Percentiles rank a stretch among this genome's conserved stretches.
phyloP scores from a whole-genome alignment of 2,329 filamentous ascomycete genomes.

The Fusarium sambucinum region DNA sequence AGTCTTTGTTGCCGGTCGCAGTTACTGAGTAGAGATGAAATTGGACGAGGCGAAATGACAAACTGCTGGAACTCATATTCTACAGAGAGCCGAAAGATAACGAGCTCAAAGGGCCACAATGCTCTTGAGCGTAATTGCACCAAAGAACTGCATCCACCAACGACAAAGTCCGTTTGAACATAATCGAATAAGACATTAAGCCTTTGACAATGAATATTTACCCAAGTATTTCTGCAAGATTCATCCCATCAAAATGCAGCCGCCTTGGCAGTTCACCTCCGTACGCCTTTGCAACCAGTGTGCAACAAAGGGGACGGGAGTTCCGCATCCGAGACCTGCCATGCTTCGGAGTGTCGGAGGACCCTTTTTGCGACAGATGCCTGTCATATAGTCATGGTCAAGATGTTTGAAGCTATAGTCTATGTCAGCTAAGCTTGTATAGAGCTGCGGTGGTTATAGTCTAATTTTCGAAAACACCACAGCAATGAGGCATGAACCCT shows the following conservation, averaged over 20 bases:
- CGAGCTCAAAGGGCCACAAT: neutral
- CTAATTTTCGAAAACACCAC: slow-evolving; percentile 11
- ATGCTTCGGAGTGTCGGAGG: slow-evolving; percentile 16
- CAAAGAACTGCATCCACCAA: neutral
- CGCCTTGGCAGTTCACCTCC: neutral
- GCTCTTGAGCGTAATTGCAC: neutral
- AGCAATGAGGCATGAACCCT: slow-evolving; percentile 7
- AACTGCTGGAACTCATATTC: neutral
- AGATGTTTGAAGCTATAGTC: slow-evolving; percentile 10
- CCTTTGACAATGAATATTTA: too few relatives aligned
- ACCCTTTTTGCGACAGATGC: slow-evolving; percentile 28
- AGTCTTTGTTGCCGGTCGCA: slow-evolving; percentile 31
- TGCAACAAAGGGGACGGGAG: slow-evolving; percentile 37
- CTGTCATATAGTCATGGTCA: slow-evolving; percentile 14
- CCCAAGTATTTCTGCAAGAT: neutral
- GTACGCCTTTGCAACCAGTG: neutral
- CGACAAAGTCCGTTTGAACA: neutral
- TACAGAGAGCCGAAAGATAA: neutral
- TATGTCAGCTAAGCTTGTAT: slow-evolving; percentile 7
- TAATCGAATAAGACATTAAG: neutral
- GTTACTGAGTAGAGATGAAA: slow-evolving; percentile 1
- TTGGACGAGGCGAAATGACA: neutral
- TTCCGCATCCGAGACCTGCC: slow-evolving; percentile 43
- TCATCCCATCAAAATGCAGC: neutral
- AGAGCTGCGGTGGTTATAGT: neutral